A percentile compares a stretch with the other conserved stretches of the same genome.
These are phyloP conservation scores for Collybia mongolica DNA, from an alignment of 768 basidiomycete species.

Conservation along the genomic window DNA sequence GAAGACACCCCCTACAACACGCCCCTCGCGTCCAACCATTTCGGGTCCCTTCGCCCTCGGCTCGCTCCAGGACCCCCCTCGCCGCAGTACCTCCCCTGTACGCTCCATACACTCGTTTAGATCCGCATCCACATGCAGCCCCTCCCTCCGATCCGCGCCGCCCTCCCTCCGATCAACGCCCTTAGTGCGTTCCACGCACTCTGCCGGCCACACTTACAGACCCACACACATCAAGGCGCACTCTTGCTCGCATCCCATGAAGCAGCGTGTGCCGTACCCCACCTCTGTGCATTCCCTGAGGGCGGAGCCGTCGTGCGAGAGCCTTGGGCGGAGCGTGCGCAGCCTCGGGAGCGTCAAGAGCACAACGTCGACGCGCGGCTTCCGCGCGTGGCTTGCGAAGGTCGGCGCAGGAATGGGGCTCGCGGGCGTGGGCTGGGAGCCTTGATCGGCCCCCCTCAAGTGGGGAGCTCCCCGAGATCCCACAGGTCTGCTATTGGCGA, in stretches of 20 bases:
- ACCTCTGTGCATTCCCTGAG: slow-evolving; percentile 23
- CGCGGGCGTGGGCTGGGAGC: background rate
- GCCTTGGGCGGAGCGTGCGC: slow-evolving; percentile 43
- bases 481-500: too few relatives aligned
- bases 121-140: slow-evolving; percentile 2
- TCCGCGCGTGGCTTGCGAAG: slow-evolving; percentile 40
- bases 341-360: slow-evolving; percentile 44
- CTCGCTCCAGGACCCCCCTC: slow-evolving; percentile 18
- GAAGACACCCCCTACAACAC: slow-evolving; percentile 10
- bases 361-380: slow-evolving; percentile 33
- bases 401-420: slow-evolving; percentile 23
- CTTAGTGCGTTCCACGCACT: slow-evolving; percentile 11
- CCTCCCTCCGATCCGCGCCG: background rate
- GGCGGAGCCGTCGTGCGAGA: slow-evolving; percentile 43
- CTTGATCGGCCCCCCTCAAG: background rate
- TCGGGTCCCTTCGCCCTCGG: slow-evolving; percentile 49
- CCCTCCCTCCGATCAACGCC: slow-evolving; percentile 14
- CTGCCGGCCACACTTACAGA: background rate
- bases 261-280: background rate
- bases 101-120: slow-evolving; percentile 6
- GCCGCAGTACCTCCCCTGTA: slow-evolving; percentile 9
- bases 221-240: slow-evolving; percentile 8
- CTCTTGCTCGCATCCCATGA: slow-evolving; percentile 1
- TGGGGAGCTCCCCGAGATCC: background rate
- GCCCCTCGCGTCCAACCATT: slow-evolving; percentile 31